Conservation (phyloP, 1,284 basidiomycete genomes). For the Sporisorium graminicola region DNA sequence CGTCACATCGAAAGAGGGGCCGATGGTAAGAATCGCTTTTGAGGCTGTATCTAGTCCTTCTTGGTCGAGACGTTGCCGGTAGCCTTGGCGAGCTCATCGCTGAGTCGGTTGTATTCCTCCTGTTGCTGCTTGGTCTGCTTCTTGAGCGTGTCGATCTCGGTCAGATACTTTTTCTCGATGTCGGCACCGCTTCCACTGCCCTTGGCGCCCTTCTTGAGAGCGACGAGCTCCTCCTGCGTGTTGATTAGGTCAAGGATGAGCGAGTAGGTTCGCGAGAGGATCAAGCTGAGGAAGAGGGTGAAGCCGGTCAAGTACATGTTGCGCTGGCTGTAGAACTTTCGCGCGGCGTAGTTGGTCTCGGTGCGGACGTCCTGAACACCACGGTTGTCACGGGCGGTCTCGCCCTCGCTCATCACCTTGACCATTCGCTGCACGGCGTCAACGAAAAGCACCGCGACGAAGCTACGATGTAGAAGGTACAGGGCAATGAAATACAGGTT, state of each 20-base stretch:
- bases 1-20: neutral
- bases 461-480: constrained; percentile 73
- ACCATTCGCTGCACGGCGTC: constrained; percentile 94
- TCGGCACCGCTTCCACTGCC: constrained; percentile 26
- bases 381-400: constrained; percentile 77
- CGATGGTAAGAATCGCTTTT: neutral
- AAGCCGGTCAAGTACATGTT: constrained; percentile 84
- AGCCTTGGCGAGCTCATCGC: constrained; percentile 63
- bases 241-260: constrained; percentile 91
- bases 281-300: constrained; percentile 83
- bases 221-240: constrained; percentile 86
- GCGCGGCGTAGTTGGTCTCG: constrained; percentile 86
- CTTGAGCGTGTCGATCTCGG: constrained; percentile 63
- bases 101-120: constrained; percentile 67
- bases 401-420: constrained; percentile 82
- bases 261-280: constrained; percentile 91
- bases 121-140: constrained; percentile 69
- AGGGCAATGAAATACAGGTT: too few relatives aligned
- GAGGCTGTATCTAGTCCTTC: constrained; percentile 36
- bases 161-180: constrained; percentile 65
- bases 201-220: constrained; percentile 77
- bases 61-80: constrained; percentile 60
- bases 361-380: constrained; percentile 78
- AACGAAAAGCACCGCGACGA: constrained; percentile 83
- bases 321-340: constrained; percentile 82